Conservation (phyloP, 345 rosid species). For the Bruguiera parviflora region DNA sequence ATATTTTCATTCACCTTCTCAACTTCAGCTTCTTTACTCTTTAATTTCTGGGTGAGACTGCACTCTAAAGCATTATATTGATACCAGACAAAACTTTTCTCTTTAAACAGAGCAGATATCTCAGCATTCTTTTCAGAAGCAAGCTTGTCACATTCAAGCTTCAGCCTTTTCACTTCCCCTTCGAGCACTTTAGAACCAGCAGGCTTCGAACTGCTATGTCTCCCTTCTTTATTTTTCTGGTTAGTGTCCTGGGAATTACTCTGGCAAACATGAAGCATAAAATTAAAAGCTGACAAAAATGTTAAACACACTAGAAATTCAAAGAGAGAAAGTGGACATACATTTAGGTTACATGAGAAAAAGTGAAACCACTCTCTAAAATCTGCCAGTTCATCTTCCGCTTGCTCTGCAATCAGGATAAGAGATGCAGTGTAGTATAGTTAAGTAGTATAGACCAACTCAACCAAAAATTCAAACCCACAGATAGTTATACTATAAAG, state of each 20-base stretch:
- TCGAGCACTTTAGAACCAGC: constrained; percentile 25
- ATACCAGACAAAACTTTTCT: constrained; percentile 71
- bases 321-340: constrained; percentile 27
- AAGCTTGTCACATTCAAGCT: constrained; percentile 53
- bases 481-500: background rate
- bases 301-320: background rate
- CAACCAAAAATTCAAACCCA: background rate
- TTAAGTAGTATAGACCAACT: background rate
- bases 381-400: constrained; percentile 62
- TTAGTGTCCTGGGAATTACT: constrained; percentile 14
- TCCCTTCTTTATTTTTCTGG: constrained; percentile 12
- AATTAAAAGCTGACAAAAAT: constrained; percentile 10
- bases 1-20: constrained; percentile 52
- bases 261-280: constrained; percentile 25
- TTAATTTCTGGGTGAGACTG: constrained; percentile 45
- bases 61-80: constrained; percentile 59
- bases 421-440: background rate
- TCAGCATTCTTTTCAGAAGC: constrained; percentile 51
- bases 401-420: constrained; percentile 45
- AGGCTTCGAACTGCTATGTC: constrained; percentile 22
- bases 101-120: constrained; percentile 47
- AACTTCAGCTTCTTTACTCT: constrained; percentile 52
- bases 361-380: constrained; percentile 53
- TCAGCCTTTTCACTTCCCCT: constrained; percentile 45
- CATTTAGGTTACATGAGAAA: constrained; percentile 39